Conservation (phyloP, 352 stramenopile species). For the Globisporangium heterothallicum region DNA sequence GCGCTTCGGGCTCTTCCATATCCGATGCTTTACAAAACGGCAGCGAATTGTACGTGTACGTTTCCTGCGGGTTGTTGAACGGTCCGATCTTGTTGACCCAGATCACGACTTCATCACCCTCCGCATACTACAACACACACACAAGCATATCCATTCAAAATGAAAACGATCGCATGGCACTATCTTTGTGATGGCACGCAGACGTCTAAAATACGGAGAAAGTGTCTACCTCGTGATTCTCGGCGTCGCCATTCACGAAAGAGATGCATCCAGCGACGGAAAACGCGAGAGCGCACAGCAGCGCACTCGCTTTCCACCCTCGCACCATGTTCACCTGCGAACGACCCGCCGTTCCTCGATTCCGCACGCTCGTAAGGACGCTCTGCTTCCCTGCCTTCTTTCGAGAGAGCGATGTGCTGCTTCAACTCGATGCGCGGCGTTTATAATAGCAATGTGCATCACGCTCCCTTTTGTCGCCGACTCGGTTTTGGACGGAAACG, state of each 20-base stretch:
- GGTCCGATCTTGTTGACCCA: slow-evolving; percentile 98
- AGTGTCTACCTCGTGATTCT: slow-evolving; percentile 45
- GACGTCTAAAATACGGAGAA: too few relatives aligned
- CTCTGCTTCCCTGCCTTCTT: neutral
- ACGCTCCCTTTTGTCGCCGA: neutral
- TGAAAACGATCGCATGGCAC: too few relatives aligned
- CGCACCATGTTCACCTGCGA: slow-evolving; percentile 1
- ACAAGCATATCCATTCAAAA: neutral
- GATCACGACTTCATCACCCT: slow-evolving; percentile 82
- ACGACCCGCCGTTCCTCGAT: neutral
- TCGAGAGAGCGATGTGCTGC: neutral
- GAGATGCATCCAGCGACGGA: slow-evolving; percentile 12
- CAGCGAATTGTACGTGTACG: slow-evolving; percentile 99
- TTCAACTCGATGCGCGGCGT: slow-evolving; percentile 5
- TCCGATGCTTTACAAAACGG: slow-evolving; percentile 92
- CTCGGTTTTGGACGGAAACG: neutral
- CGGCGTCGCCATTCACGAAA: slow-evolving; percentile 29
- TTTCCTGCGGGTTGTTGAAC: slow-evolving; percentile 98
- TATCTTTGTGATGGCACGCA: too few relatives aligned
- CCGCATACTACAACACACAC: slow-evolving; percentile 40
- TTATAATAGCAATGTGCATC: neutral
- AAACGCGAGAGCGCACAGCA: slow-evolving; percentile 17
- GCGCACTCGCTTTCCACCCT: slow-evolving; percentile 1
- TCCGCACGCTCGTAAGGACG: neutral
- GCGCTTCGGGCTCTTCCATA: slow-evolving; percentile 86